phyloP scores from a whole-genome alignment of 495 filamentous ascomycete genomes.

The Lichenothelia convexa region DNA sequence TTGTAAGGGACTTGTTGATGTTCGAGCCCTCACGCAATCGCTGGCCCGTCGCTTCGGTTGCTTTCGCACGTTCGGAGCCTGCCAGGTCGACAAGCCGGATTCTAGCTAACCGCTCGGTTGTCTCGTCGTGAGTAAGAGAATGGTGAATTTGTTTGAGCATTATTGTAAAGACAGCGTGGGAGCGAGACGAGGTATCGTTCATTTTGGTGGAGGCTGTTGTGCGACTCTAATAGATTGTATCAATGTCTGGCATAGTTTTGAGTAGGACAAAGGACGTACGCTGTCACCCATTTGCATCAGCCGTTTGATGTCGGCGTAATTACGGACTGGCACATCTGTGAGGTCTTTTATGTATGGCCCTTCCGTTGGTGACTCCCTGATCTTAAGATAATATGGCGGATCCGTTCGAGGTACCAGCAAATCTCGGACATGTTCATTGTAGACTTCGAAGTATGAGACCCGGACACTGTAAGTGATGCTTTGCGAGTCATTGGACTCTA shows the following conservation, averaged over 20 bases:
- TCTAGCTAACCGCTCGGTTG: constrained; percentile 78
- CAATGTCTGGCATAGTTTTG: constrained; percentile 5
- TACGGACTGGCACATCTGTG: constrained; percentile 77
- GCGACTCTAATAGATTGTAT: no score
- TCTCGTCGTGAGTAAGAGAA: constrained; percentile 84
- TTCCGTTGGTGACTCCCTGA: constrained; percentile 85
- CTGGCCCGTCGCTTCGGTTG: constrained; percentile 82
- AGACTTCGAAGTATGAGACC: constrained; percentile 97
- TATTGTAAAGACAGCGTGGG: constrained; percentile 94
- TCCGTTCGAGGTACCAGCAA: constrained; percentile 62
- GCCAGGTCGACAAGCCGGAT: constrained; percentile 94
- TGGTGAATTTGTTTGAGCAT: constrained; percentile 94
- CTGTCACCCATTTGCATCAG: constrained; percentile 83
- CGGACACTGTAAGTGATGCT: constrained; percentile 92
- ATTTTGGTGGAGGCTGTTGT: constrained; percentile 97
- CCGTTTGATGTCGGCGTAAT: constrained; percentile 60
- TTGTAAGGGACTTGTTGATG: constrained; percentile 97
- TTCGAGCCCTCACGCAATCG: constrained; percentile 87
- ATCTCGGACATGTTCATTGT: constrained; percentile 98
- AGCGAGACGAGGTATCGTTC: constrained; percentile 93
- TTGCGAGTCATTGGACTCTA: constrained; percentile 63
- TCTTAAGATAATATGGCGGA: constrained; percentile 83
- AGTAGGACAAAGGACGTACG: constrained; percentile 1
- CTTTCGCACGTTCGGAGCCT: constrained; percentile 85
- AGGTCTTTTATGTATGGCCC: constrained; percentile 97